phyloP scores from a whole-genome alignment of 805 yeast genomes.

The Candida glaebosa region DNA sequence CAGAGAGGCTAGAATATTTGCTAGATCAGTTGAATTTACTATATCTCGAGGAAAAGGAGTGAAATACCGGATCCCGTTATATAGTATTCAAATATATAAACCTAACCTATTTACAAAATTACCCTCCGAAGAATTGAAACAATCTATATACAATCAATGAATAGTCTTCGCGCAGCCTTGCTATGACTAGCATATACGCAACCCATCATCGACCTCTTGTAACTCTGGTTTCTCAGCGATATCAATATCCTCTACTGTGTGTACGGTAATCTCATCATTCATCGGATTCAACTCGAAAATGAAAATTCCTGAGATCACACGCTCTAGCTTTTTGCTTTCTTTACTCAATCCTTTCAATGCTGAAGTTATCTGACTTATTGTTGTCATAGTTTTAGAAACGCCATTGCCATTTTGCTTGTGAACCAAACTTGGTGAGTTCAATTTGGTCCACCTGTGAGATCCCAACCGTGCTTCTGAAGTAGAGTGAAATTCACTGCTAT shows the following conservation, averaged over 20 bases:
- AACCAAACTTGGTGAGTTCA: slow-evolving; percentile 20
- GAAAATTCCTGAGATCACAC: slow-evolving; percentile 54
- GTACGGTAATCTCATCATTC: slow-evolving; percentile 55
- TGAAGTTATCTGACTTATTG: slow-evolving; percentile 26
- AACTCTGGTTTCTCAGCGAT: slow-evolving; percentile 44
- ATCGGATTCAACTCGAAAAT: slow-evolving; percentile 59
- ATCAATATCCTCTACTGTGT: slow-evolving; percentile 65
- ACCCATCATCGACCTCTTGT: slow-evolving; percentile 21
- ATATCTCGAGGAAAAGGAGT: slow-evolving; percentile 6
- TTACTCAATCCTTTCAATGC: slow-evolving; percentile 32
- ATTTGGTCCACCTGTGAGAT: slow-evolving; percentile 37
- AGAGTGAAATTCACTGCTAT: slow-evolving; percentile 15
- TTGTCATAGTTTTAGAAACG: slow-evolving; percentile 11
- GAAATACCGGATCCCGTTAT: background rate
- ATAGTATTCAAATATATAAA: background rate
- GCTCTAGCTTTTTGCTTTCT: slow-evolving; percentile 28
- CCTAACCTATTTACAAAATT: background rate
- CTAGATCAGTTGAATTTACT: slow-evolving; percentile 15
- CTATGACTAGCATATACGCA: slow-evolving; percentile 24
- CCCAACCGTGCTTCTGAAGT: slow-evolving; percentile 40
- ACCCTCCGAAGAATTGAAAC: background rate
- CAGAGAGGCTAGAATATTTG: slow-evolving; percentile 19
- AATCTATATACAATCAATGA: slow-evolving; percentile 3
- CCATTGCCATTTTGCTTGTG: background rate
- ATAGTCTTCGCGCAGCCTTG: background rate